A percentile compares a stretch with the other conserved stretches of the same genome.
Conservation (phyloP, 2,329 filamentous ascomycete species). For the Seiridium cupressi region DNA sequence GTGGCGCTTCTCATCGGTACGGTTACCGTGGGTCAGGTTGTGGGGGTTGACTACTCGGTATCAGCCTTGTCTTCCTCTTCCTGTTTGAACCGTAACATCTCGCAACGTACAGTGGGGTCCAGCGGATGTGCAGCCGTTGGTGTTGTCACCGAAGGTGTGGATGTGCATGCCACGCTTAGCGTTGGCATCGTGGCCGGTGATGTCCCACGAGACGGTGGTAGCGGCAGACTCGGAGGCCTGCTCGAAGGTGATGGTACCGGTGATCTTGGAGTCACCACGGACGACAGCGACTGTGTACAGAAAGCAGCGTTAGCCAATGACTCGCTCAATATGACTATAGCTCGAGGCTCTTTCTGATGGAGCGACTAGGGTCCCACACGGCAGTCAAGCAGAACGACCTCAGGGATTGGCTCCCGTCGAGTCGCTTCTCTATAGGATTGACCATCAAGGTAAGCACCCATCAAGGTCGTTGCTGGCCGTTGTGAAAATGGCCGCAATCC, state of each 20-base stretch:
- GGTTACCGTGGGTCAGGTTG: constrained; percentile 57
- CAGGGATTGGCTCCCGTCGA: constrained; percentile 5
- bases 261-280: constrained; percentile 96
- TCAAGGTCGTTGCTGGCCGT: constrained; percentile 40
- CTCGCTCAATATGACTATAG: constrained; percentile 11
- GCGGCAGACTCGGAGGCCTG: constrained; percentile 78
- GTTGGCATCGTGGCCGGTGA: constrained; percentile 88
- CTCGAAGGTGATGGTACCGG: constrained; percentile 92
- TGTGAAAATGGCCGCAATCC: constrained; percentile 58
- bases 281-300: constrained; percentile 77
- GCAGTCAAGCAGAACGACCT: not conserved
- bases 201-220: constrained; percentile 89
- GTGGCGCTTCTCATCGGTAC: constrained; percentile 79
- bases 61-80: constrained; percentile 9
- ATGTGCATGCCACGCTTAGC: constrained; percentile 98
- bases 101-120: constrained; percentile 85
- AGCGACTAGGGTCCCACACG: constrained; percentile 16
- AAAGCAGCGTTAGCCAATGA: constrained; percentile 18
- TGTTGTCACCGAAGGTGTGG: constrained; percentile 99
- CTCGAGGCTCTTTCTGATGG: not conserved
- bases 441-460: constrained; percentile 33
- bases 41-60: constrained; percentile 15
- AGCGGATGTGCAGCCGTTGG: constrained; percentile 98
- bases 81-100: not conserved
- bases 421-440: constrained; percentile 14